Base-by-base conservation (phyloP, 1,284 basidiomycete species). In the Ustilago xerochloae region DNA sequence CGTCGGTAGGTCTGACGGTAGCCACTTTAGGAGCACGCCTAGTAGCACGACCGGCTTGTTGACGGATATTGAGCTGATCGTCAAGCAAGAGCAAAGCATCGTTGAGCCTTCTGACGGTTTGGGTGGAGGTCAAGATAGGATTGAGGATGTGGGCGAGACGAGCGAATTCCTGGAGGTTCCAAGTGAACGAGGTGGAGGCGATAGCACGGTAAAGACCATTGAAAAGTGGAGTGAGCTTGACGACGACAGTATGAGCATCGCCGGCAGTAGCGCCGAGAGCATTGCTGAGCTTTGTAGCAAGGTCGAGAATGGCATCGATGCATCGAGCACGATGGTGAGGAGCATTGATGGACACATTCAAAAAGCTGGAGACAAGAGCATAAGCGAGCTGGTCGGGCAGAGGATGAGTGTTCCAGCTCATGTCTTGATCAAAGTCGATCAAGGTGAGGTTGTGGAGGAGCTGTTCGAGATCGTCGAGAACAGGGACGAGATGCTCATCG, bases 161-260 rank as follows among this genome's bases (percentile, higher is more conserved):
- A 20, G 87, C 85, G 90, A 91, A 93, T 77, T 93, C 90, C 8
- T 85, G 71, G 29, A 89, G 81, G 18, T 88, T 88, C 93, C 93
- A 95, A 22, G 88, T 86, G 79, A 91, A 94, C 1, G 89, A 87
- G 2, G 90, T 90, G 13, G 91, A 91, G 46, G 90, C 91, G 63
- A 94, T 88, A 13, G 93, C 93, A 35, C 93, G 89, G 82, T 94
- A 93, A 38, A 94, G 86, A 13, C 93, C 93, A 83, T 96, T 93
- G 60, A 96, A 88, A 28, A 91, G 89, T 10, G 94, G 93, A 20
- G 90, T 90, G 49, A 91, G 68, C 50, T 73, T 86, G 75, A 92
- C 91, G 0, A 90, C 90, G 18, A 95, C 86, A 30, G 92, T 87
- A 70, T 90, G 88, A 29, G 90, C 86, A 2, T 91, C 93, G 91